phyloP scores from a whole-genome alignment of 805 yeast species.

The Metschnikowia anglica region DNA sequence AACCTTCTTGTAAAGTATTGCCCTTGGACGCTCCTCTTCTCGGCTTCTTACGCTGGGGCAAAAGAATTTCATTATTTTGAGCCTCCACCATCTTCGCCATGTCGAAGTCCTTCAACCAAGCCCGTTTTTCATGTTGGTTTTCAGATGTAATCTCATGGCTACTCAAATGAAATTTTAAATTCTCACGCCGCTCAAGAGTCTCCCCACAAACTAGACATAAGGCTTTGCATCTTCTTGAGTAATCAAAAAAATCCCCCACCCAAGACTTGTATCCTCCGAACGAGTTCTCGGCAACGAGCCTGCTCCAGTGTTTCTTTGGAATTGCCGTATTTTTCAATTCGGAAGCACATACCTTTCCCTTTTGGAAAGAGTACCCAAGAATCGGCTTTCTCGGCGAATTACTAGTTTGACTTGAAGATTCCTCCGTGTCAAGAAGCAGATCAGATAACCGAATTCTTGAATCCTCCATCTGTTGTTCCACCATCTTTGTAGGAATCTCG shows the following conservation, averaged over 20 bases:
- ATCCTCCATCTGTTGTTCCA: slow-evolving; percentile 5
- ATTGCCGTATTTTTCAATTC: not conserved
- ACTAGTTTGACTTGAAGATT: not conserved
- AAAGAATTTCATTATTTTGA: not conserved
- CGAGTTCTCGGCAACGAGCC: not conserved
- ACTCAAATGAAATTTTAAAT: slow-evolving; percentile 7
- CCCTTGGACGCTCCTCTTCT: too few species aligned
- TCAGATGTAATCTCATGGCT: slow-evolving; percentile 8
- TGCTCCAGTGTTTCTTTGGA: slow-evolving; percentile 4
- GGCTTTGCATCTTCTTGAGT: not conserved
- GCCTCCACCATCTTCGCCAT: slow-evolving; percentile 8
- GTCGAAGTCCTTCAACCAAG: not conserved
- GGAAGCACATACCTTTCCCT: not conserved
- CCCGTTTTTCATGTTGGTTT: slow-evolving; percentile 1
- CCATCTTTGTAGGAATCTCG: slow-evolving; percentile 24
- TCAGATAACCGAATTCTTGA: not conserved
- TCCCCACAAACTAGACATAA: slow-evolving; percentile 7
- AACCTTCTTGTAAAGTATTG: too few species aligned
- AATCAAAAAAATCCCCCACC: slow-evolving; percentile 2
- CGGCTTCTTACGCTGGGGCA: not conserved
- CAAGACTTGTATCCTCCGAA: not conserved
- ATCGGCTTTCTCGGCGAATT: not conserved
- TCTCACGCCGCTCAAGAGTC: not conserved
- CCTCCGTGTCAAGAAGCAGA: not conserved
- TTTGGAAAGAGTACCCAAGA: not conserved